Base-by-base conservation (phyloP, 257 asterid species). In the Datura wrightii region DNA sequence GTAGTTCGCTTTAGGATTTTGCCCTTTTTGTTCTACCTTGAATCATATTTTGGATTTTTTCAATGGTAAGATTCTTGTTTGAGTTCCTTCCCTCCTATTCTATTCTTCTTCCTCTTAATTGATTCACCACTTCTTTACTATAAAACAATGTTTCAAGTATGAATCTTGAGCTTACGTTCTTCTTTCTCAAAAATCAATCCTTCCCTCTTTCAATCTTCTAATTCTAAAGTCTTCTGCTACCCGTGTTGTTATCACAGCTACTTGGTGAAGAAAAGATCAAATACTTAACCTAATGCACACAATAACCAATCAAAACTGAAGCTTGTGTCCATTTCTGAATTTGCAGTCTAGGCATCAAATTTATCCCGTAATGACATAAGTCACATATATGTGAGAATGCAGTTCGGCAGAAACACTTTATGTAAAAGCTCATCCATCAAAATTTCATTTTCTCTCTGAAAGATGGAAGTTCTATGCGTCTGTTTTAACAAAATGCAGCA, bases 261-360 rank as follows among this genome's bases (percentile, higher is more conserved):
- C 15, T 34, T 14, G 42, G n/a, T 24, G 60, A 48, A 76, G 24
- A 6, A 74, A 24, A 15, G 59, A 34, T 78, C 82, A 52, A 8
- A 34, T 16, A 34, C 82, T 78, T 8, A 31, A 78, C 11, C 24
- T 2, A 78, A 52, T 14, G 63, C 48, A 52, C 46, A 78, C 31
- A 34, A 78, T 53, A 52, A 52, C 82, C 44, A 52, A 14, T 34
- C 60, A 78, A 53, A 76, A 50, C 46, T 76, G 62, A 76, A 50
- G 82, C 82, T 50, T 76, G 46, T 31, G 15, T 8, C 62, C 44
- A 31, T 76, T 36, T 50, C 63, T 14, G 8, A 52, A 78, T 52
- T 78, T 53, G 82, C 48, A 52, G 48, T 4, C 82, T 78, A 31
- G 63, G 63, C 82, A 78, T 50, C 62, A 52, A 13, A 78, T 52